Base-by-base conservation (phyloP, 768 basidiomycete species). In the Pleurotus sapidus region DNA sequence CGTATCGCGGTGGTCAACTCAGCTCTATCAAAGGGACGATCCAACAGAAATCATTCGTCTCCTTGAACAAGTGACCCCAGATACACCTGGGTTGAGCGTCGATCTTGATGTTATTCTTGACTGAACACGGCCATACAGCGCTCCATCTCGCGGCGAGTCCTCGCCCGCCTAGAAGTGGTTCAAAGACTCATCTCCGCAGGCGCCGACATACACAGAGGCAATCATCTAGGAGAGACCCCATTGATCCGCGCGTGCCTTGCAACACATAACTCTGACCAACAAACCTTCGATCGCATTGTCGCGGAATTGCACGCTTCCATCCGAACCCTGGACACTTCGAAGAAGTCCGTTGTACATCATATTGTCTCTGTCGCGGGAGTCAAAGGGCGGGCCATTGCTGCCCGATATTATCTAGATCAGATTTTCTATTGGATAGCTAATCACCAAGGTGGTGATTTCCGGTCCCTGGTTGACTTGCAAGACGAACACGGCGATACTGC, bases 401-500 rank as follows among this genome's bases (percentile, higher is more conserved):
- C 97, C 8, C 79, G 91, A 49, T 94, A 95, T 72, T 98, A 98
- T 69, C 83, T 98, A 56, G 93, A 95, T 62, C 86, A 88, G 64
- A 84, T 98, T 53, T 86, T 98, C 63, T 80, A 87, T 60, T 93
- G 87, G 86, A 84, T 98, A 62, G 93, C 87, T 15, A 82, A 88
- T 57, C 76, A 87, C 59, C 84, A 93, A 63, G 82, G 79, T 6
- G 89, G 87, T 1, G 86, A 89, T 63, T 94, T 93, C 67, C 79
- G 80, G 63, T 86, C 84, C 4, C 72, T 98, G 50, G 87, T 98
- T 9, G 93, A 98, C 70, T 74, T 96, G 42, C 92, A 93, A 71
- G 97, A 99, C 66, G 86, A 91, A 62, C 89, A 98, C 68, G 97
- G 96, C 0, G 97, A 99, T 67, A 98, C 96, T 0, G 93, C 93